These are phyloP conservation scores for Talaromyces sp. DNA, from an alignment of 2,329 filamentous ascomycete genomes.

Conservation along the genomic window DNA sequence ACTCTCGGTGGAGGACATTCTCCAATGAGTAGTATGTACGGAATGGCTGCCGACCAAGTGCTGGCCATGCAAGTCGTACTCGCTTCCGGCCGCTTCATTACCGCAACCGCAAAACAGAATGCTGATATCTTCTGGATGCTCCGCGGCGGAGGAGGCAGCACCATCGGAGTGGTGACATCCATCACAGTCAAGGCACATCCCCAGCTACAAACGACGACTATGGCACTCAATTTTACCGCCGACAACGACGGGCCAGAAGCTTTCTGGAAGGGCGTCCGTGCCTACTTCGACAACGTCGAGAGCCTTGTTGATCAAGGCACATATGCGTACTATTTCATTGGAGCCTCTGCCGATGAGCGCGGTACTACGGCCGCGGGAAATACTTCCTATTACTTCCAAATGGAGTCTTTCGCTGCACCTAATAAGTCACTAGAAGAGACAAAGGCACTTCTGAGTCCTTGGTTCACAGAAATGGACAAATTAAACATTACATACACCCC, in stretches of 20 bases:
- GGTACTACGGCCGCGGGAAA: conserved; percentile 19
- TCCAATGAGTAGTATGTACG: conserved; percentile 14
- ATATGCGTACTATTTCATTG: conserved; percentile 1
- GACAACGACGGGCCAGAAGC: not conserved
- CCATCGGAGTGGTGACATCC: conserved; percentile 49
- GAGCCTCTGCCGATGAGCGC: conserved; percentile 15
- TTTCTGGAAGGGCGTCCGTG: not conserved
- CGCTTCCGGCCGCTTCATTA: conserved; percentile 42
- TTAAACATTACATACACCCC: conserved; percentile 20
- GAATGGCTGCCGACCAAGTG: conserved; percentile 56
- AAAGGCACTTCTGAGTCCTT: conserved; percentile 18
- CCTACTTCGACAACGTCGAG: not conserved
- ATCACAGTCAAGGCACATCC: conserved; percentile 51
- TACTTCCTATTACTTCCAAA: conserved; percentile 25
- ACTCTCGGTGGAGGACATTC: conserved; percentile 57
- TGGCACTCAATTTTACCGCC: not conserved
- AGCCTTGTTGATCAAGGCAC: not conserved
- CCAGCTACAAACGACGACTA: conserved; percentile 22
- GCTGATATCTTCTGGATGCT: conserved; percentile 61
- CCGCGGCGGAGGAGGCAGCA: conserved; percentile 52
- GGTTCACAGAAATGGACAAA: conserved; percentile 19
- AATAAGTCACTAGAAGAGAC: conserved; percentile 22
- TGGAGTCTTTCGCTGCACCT: conserved; percentile 22
- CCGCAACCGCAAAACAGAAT: conserved; percentile 46
- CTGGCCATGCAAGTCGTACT: conserved; percentile 45